Conservation (phyloP, 2,329 filamentous ascomycete genomes). For the Fusarium dimerum region DNA sequence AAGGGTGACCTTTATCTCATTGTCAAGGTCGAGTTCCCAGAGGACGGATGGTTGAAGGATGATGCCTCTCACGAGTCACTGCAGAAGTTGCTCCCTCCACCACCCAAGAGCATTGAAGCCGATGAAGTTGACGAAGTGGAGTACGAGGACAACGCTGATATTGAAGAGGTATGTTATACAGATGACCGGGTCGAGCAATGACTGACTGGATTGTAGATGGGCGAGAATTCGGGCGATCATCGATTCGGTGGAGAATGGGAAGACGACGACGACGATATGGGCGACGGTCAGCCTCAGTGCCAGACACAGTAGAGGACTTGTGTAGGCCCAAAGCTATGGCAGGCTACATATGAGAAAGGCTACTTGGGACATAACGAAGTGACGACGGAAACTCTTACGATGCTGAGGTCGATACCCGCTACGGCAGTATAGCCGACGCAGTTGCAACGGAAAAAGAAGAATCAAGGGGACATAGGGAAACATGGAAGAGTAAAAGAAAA, state of each 20-base stretch:
- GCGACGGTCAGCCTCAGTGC: conserved; percentile 68
- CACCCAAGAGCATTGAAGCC: conserved; percentile 60
- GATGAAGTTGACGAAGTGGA: conserved; percentile 85
- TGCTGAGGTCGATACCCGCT: neutral
- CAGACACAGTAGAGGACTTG: conserved; percentile 63
- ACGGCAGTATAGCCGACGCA: neutral
- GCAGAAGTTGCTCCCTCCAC: conserved; percentile 72
- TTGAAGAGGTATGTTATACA: conserved; percentile 66
- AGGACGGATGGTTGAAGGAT: conserved; percentile 78
- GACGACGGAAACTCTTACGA: neutral
- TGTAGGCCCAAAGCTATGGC: neutral
- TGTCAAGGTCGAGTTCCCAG: conserved; percentile 85
- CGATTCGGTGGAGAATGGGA: conserved; percentile 67
- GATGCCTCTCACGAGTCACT: conserved; percentile 72
- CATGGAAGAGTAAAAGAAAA: too few species aligned
- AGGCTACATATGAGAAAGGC: neutral
- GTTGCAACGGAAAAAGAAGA: neutral
- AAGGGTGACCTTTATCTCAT: conserved; percentile 87
- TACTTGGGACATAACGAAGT: neutral
- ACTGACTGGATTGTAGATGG: conserved; percentile 55
- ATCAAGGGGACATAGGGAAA: neutral
- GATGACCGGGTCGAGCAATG: neutral
- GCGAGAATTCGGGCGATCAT: conserved; percentile 69
- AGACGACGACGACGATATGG: conserved; percentile 67
- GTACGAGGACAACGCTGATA: conserved; percentile 78